A percentile compares a stretch with the other conserved stretches of the same genome.
phyloP scores from a whole-genome alignment of 139 green algal genomes.

The Volvox africanus region DNA sequence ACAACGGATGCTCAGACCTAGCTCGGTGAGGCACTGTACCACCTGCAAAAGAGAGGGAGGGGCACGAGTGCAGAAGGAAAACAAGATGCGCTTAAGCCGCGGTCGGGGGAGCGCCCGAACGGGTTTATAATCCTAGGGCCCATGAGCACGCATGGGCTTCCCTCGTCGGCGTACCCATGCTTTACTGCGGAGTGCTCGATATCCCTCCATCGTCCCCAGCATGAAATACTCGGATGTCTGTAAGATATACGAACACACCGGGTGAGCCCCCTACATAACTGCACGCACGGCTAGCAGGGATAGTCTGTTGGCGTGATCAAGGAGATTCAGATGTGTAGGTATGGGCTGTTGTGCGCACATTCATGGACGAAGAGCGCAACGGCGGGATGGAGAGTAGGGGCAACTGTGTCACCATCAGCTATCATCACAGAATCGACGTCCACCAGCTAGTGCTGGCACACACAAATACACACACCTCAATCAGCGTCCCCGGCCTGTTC shows the following conservation, averaged over 20 bases:
- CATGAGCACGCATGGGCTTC: too few species aligned
- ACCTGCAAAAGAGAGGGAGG: constrained; percentile 72
- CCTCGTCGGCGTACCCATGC: too few species aligned
- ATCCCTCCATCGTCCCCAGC: too few species aligned
- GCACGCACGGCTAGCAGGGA: too few species aligned
- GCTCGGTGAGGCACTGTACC: constrained; percentile 96
- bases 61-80: not conserved
- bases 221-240: too few species aligned
- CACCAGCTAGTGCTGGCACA: not conserved
- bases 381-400: not conserved
- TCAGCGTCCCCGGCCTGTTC: constrained; percentile 95
- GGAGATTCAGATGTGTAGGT: too few species aligned
- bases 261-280: too few species aligned
- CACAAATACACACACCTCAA: constrained; percentile 78
- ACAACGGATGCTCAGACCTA: constrained; percentile 86
- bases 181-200: too few species aligned
- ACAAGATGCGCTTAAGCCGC: not conserved
- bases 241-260: too few species aligned
- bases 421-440: not conserved
- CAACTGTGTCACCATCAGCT: not conserved
- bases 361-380: too few species aligned
- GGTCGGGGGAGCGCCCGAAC: not conserved
- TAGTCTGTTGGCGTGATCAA: too few species aligned
- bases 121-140: too few species aligned
- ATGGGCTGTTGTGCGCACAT: not conserved